phyloP scores from a whole-genome alignment of 768 basidiomycete genomes.

The Rhodosporidiobolus odoratus region DNA sequence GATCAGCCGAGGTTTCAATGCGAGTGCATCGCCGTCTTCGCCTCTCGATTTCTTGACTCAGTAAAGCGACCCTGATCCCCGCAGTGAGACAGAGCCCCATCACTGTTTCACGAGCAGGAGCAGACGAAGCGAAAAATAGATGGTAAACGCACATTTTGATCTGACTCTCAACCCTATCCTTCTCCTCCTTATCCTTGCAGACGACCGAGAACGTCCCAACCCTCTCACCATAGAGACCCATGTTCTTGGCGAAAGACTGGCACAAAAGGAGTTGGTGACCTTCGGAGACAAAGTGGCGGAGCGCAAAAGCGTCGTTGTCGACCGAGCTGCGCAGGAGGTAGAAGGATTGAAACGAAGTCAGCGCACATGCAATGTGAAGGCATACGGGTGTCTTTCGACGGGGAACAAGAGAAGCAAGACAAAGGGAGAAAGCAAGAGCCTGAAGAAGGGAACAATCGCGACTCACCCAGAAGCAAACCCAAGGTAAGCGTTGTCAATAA shows the following conservation, averaged over 20 bases:
- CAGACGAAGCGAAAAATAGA: not conserved
- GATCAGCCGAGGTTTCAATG: not conserved
- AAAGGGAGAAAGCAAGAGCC: not conserved
- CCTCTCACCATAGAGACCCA: slow-evolving; percentile 89
- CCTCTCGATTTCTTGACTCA: no score
- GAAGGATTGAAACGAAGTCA: no score
- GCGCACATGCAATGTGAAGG: no score
- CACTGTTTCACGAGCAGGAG: no score
- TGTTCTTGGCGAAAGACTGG: slow-evolving; percentile 97
- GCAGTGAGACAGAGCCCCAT: not conserved
- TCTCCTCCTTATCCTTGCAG: slow-evolving; percentile 59
- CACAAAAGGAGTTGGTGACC: slow-evolving; percentile 87
- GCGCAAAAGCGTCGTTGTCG: slow-evolving; percentile 82
- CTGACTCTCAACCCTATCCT: slow-evolving; percentile 72
- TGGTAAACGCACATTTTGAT: slow-evolving; percentile 65
- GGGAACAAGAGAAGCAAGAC: not conserved
- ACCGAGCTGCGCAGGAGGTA: slow-evolving; percentile 48
- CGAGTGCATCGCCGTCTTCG: not conserved
- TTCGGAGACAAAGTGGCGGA: slow-evolving; percentile 86
- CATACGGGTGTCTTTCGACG: no score
- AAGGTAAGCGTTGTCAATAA: slow-evolving; percentile 99
- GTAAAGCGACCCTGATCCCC: not conserved
- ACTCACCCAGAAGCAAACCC: slow-evolving; percentile 86
- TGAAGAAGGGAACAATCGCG: not conserved
- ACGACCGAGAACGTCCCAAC: slow-evolving; percentile 89